Evolutionary conservation across 768 basidiomycete species (phyloP).

Genomic region (Cubamyces lactineus): DNA sequence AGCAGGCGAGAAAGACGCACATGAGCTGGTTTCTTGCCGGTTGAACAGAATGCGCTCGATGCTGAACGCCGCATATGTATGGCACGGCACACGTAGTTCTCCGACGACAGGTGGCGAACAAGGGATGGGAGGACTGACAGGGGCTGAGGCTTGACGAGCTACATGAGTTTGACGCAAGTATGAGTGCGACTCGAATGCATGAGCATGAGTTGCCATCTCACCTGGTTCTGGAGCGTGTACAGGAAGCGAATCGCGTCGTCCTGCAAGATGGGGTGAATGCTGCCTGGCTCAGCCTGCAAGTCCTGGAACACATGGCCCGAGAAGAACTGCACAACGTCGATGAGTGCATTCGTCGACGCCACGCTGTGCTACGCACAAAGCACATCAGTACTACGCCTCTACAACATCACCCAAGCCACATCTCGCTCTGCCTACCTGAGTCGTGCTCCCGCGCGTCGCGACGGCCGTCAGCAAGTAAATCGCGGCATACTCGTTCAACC

Average conservation of each 20-base stretch:
- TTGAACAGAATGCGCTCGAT: constrained; percentile 95
- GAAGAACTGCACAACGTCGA: constrained; percentile 96
- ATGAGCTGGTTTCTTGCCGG: constrained; percentile 72
- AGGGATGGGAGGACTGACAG: constrained; percentile 89
- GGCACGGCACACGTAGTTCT: constrained; percentile 91
- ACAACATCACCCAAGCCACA: neutral
- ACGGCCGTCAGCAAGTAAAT: constrained; percentile 93
- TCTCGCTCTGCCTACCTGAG: constrained; percentile 54
- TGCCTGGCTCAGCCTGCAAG: constrained; percentile 66
- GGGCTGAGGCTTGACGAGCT: constrained; percentile 94
- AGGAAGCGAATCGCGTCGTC: constrained; percentile 97
- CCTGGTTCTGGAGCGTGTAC: constrained; percentile 95
- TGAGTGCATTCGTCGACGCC: constrained; percentile 87
- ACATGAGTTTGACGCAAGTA: neutral
- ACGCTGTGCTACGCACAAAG: constrained; percentile 72
- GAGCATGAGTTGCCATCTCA: constrained; percentile 35
- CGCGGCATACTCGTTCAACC: constrained; percentile 65
- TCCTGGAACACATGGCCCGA: constrained; percentile 89
- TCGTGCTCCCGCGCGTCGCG: constrained; percentile 86
- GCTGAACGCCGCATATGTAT: constrained; percentile 97
- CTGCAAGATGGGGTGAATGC: constrained; percentile 87
- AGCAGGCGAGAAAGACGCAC: constrained; percentile 47
- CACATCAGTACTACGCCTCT: constrained; percentile 3
- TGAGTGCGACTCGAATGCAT: neutral
- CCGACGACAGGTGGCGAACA: constrained; percentile 76